These are phyloP conservation scores for Ramalina intermedia DNA, from an alignment of 495 filamentous ascomycete genomes.

Conservation along the genomic window DNA sequence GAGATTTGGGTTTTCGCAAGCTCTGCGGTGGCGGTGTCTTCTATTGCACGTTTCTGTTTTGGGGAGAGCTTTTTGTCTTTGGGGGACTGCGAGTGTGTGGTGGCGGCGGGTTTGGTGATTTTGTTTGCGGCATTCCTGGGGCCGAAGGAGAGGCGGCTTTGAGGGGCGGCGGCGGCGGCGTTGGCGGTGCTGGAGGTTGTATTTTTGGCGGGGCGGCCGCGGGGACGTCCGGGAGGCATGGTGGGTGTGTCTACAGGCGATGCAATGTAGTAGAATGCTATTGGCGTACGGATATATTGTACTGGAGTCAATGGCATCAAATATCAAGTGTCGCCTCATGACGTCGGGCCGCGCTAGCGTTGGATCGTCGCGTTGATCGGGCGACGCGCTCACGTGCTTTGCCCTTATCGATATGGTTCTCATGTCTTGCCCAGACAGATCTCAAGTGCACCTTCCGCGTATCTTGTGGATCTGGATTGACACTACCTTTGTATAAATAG, in stretches of 20 bases:
- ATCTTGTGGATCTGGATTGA: too few species aligned
- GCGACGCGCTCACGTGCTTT: too few species aligned
- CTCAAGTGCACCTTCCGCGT: too few species aligned
- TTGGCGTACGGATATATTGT: too few species aligned
- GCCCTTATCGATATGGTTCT: too few species aligned
- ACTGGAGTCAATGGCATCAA: too few species aligned
- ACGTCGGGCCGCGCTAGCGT: too few species aligned
- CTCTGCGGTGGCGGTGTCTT: constrained; percentile 14
- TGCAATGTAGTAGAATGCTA: too few species aligned
- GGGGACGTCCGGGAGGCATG: constrained; percentile 55
- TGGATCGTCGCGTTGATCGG: too few species aligned
- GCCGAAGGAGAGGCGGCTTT: constrained; percentile 66
- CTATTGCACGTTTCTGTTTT: constrained; percentile 12
- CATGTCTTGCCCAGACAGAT: too few species aligned
- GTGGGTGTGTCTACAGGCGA: neutral
- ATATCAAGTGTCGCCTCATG: too few species aligned
- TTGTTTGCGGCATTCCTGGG: constrained; percentile 36
- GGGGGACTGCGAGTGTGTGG: constrained; percentile 16
- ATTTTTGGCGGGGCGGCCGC: constrained; percentile 26
- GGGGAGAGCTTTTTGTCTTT: constrained; percentile 34
- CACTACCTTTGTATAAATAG: too few species aligned
- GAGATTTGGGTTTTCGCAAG: constrained; percentile 29
- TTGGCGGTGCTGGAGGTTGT: constrained; percentile 17
- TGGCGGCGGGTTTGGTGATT: constrained; percentile 53
- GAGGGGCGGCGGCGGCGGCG: constrained; percentile 26